A percentile compares a stretch with the other conserved stretches of the same genome.
Conservation (phyloP, 176 grass and related monocot species). For the Typha latifolia region DNA sequence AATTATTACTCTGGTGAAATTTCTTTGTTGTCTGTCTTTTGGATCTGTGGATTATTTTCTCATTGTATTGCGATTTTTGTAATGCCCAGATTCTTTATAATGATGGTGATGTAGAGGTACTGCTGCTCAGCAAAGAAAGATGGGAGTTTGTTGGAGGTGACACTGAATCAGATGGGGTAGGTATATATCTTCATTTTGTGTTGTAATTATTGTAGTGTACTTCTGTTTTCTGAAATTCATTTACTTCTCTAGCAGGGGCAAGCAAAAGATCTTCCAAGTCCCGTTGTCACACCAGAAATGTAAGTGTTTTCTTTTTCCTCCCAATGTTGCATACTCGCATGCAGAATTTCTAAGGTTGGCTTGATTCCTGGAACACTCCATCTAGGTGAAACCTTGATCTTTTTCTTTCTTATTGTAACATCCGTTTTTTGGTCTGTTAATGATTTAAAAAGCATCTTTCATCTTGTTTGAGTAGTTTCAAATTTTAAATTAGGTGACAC, state of each 20-base stretch:
- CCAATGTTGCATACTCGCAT: too few species aligned
- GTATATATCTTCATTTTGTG: slow-evolving; percentile 2
- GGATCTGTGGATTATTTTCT: background rate
- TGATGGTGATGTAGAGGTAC: slow-evolving; percentile 67
- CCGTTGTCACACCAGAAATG: slow-evolving; percentile 26
- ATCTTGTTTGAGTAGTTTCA: too few species aligned
- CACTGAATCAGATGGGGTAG: slow-evolving; percentile 10
- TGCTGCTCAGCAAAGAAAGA: slow-evolving; percentile 41
- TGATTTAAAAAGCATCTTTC: too few species aligned
- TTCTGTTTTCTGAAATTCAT: slow-evolving; percentile 11
- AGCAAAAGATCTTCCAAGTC: slow-evolving; percentile 9
- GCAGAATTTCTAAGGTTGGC: background rate
- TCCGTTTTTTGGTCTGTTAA: too few species aligned
- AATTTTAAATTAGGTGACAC: too few species aligned
- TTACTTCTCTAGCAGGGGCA: slow-evolving; percentile 28
- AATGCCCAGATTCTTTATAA: slow-evolving; percentile 55
- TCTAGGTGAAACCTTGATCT: too few species aligned
- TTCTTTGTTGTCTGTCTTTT: background rate
- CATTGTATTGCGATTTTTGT: background rate
- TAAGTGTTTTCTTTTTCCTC: slow-evolving; percentile 6
- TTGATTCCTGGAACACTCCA: background rate
- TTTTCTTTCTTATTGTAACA: too few species aligned
- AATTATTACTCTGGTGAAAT: background rate
- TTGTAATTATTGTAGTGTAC: background rate
- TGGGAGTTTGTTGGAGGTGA: slow-evolving; percentile 44